Evolutionary conservation across 1,284 basidiomycete genomes (phyloP).

Genomic region (Leccinum fallax): DNA sequence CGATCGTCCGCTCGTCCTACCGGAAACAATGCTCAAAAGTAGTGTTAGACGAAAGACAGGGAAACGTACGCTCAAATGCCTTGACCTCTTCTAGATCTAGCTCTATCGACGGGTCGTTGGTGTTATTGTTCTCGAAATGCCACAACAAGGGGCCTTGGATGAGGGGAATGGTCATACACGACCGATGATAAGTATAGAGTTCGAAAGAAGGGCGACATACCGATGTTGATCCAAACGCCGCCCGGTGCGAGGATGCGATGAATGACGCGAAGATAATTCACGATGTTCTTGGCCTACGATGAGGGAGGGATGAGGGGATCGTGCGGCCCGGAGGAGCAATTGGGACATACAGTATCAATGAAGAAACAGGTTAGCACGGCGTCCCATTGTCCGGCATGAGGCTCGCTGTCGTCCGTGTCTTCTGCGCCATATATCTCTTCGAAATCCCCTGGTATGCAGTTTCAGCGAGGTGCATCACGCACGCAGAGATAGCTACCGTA

Average conservation of each 20-base stretch:
- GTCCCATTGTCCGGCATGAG: slow-evolving; percentile 81
- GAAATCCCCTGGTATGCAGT: slow-evolving; percentile 69
- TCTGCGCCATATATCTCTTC: slow-evolving; percentile 85
- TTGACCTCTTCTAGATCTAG: slow-evolving; percentile 92
- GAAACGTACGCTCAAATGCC: slow-evolving; percentile 62
- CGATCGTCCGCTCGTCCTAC: slow-evolving; percentile 69
- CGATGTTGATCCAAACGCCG: slow-evolving; percentile 92
- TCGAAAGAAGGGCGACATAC: slow-evolving; percentile 35
- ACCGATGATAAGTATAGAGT: background rate
- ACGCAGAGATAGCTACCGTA: slow-evolving; percentile 27
- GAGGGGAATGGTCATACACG: background rate
- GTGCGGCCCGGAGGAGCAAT: background rate
- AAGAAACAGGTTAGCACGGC: slow-evolving; percentile 96
- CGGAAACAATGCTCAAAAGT: slow-evolving; percentile 1
- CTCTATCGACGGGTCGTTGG: slow-evolving; percentile 84
- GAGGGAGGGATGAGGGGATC: background rate
- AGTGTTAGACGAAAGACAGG: background rate
- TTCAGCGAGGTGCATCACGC: background rate
- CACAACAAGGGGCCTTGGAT: slow-evolving; percentile 83
- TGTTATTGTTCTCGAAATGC: slow-evolving; percentile 92
- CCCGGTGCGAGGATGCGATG: slow-evolving; percentile 78
- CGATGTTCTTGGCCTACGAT: slow-evolving; percentile 82
- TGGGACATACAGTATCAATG: slow-evolving; percentile 76
- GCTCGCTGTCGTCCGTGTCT: slow-evolving; percentile 49
- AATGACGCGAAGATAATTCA: slow-evolving; percentile 87